These are phyloP conservation scores for Tetrahymena elliotti DNA, from an alignment of 73 alveolate species.

Conservation along the genomic window DNA sequence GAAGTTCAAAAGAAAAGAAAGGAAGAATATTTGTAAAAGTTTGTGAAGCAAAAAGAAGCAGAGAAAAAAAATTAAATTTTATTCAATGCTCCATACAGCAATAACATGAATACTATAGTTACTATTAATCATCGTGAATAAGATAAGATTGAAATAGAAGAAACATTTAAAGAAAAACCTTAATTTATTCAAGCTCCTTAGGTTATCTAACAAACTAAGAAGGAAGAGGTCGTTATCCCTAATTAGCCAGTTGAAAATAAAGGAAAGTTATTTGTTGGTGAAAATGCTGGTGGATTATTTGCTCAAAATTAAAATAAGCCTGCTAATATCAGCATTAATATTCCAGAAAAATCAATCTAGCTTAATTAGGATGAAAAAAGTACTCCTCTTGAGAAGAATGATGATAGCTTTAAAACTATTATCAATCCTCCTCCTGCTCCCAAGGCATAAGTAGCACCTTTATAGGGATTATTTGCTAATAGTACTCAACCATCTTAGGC, in stretches of 20 bases:
- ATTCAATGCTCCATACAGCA: background rate
- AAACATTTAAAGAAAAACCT: background rate
- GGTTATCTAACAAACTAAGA: too few relatives aligned
- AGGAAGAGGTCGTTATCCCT: background rate
- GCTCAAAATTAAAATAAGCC: background rate
- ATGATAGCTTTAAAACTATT: background rate
- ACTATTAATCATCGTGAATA: background rate
- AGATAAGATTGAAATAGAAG: background rate
- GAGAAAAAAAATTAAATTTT: background rate
- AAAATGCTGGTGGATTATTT: background rate
- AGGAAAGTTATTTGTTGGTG: background rate
- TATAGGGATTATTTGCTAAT: background rate
- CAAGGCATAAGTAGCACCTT: background rate
- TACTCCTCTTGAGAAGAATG: background rate
- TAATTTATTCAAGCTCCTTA: background rate
- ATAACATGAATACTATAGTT: background rate
- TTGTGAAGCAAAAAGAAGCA: background rate
- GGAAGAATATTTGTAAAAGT: background rate
- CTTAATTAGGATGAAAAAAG: background rate
- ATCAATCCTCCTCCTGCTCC: background rate
- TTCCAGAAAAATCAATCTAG: background rate
- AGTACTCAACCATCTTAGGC: background rate
- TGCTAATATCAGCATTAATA: background rate
- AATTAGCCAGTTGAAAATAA: background rate
- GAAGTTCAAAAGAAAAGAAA: background rate